phyloP scores from a whole-genome alignment of 768 basidiomycete genomes.

The Boletus bicolor region DNA sequence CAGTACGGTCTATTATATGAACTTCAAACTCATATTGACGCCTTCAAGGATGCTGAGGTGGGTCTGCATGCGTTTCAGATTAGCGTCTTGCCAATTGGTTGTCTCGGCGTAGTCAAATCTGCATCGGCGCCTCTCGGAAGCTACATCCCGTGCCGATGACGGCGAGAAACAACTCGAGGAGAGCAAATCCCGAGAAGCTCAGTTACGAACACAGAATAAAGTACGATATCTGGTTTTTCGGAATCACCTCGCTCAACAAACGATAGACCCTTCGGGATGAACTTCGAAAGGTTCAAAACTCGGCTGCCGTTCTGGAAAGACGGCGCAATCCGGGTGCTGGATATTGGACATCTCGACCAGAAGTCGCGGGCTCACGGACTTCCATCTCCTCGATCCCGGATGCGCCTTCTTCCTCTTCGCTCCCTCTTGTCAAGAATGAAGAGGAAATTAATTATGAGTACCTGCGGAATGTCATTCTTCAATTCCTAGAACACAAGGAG shows the following conservation, averaged over 20 bases:
- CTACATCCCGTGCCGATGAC: conserved; percentile 44
- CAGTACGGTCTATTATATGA: conserved; percentile 56
- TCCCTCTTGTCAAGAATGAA: conserved; percentile 48
- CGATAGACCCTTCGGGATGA: conserved; percentile 86
- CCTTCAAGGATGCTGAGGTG: conserved; percentile 63
- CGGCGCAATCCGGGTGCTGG: conserved; percentile 93
- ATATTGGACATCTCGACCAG: conserved; percentile 69
- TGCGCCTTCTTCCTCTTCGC: conserved; percentile 34
- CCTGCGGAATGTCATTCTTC: conserved; percentile 90
- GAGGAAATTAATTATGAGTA: conserved; percentile 97
- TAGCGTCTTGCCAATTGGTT: neutral
- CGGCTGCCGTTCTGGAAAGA: conserved; percentile 82
- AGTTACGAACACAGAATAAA: conserved; percentile 76
- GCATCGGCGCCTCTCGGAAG: conserved; percentile 47
- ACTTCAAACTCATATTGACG: conserved; percentile 46
- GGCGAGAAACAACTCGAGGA: conserved; percentile 76
- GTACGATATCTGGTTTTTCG: conserved; percentile 36
- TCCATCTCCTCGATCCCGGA: conserved; percentile 44
- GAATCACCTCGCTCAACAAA: conserved; percentile 5
- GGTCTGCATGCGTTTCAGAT: conserved; percentile 10
- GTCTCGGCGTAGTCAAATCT: conserved; percentile 38
- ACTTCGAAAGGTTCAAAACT: conserved; percentile 91
- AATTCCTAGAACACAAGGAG: conserved; percentile 97
- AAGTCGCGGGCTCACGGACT: conserved; percentile 33
- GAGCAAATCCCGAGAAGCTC: conserved; percentile 60